Evolutionary conservation across 345 rosid genomes (phyloP), one percentile per base, ranked within the genome.

Genomic region (Citrus sinensis): DNA sequence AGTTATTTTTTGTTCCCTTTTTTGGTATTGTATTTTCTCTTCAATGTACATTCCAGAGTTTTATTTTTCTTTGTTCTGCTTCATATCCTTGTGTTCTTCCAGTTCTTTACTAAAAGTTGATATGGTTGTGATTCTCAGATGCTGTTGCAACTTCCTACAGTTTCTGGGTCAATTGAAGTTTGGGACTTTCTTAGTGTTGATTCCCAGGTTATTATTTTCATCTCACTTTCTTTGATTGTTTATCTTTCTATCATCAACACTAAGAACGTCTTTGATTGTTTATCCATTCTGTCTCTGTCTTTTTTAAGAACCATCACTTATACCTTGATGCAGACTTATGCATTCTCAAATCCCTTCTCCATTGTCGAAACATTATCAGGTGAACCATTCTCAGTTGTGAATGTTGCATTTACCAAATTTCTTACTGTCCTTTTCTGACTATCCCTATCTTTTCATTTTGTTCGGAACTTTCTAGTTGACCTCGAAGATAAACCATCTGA

Each of bases 151-250:
- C 91, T 90, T 85, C 98, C 97, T 71, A 92, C 87, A 77, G 78
- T 97, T 86, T 94, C 99, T 56, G 98, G 97, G 82, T 97, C 98
- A 16, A 89, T 97, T 83, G 99, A 97, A 83, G 98, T 97, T 78
- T 93, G 99, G 99, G 98, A 94, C 88, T 97, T 97, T 77, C 90
- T 97, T 75, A 93, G 94, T 68, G 93, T 97, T 76, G 99, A 97
- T 87, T 97, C 99, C 49, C 99, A 94, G 99, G 99, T 94, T 85
- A 58, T 56, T 34, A 63, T 82, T 81, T 81, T 81, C 76, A 20
- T 56, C 51, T 61, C 70, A 46, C 29, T 51, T 66, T 37, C n/a
- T 77, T 59, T 71, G 71, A 42, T 65, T 42, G 73, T 71, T 39
- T 67, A 13, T 74, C 63, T 61, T 17, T 76, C n/a, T 67, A 11